Evolutionary conservation across 2,329 filamentous ascomycete genomes (phyloP).

Genomic region (Dothiorella sarmentorum): DNA sequence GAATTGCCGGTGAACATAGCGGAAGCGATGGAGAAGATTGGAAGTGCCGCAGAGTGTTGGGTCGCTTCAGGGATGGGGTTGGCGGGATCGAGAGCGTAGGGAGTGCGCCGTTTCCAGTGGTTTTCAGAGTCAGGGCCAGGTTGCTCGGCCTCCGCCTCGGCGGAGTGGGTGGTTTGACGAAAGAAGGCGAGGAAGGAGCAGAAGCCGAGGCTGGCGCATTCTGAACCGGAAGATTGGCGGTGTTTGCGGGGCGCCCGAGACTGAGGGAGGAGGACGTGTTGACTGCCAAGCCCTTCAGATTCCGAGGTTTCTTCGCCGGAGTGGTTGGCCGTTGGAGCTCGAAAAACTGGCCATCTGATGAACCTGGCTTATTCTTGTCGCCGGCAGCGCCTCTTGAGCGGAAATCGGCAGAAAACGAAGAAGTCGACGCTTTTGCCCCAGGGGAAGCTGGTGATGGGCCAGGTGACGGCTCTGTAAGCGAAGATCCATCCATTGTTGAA

Average conservation of each 20-base stretch:
- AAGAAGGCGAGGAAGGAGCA: slow-evolving; percentile 69
- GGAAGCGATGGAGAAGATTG: slow-evolving; percentile 61
- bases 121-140: slow-evolving; percentile 70
- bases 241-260: slow-evolving; percentile 45
- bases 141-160: slow-evolving; percentile 69
- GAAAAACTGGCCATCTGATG: slow-evolving; percentile 47
- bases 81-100: slow-evolving; percentile 56
- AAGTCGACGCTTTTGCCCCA: slow-evolving; percentile 67
- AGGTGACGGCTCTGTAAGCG: slow-evolving; percentile 84
- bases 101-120: slow-evolving; percentile 58
- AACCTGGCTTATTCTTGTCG: slow-evolving; percentile 19
- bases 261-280: slow-evolving; percentile 56
- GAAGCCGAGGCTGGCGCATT: slow-evolving; percentile 43
- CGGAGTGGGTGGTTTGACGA: slow-evolving; percentile 76
- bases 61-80: slow-evolving; percentile 53
- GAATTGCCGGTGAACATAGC: slow-evolving; percentile 51
- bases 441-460: slow-evolving; percentile 91
- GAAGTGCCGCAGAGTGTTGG: slow-evolving; percentile 54
- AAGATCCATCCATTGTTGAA: slow-evolving; percentile 87
- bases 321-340: slow-evolving; percentile 47
- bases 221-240: slow-evolving; percentile 53
- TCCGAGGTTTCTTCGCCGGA: slow-evolving; percentile 67
- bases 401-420: slow-evolving; percentile 61
- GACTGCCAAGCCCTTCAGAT: slow-evolving; percentile 80
- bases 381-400: slow-evolving; percentile 35